phyloP scores from a whole-genome alignment of 139 green algal species.

The Chlorella sp. region DNA sequence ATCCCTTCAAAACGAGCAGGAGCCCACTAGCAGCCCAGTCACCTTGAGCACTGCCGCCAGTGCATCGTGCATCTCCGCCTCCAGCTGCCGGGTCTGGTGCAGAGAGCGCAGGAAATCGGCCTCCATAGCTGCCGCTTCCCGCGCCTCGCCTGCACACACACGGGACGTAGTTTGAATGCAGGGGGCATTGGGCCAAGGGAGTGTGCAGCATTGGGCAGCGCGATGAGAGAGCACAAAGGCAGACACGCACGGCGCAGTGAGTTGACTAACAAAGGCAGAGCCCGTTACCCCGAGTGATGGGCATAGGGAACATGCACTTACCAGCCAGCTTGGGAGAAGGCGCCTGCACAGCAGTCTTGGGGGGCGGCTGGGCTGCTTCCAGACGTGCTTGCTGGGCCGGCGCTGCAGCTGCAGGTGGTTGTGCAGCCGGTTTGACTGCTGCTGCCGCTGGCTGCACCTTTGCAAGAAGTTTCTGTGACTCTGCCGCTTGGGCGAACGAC shows the following conservation, averaged over 20 bases:
- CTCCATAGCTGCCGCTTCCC: slow-evolving; percentile 42
- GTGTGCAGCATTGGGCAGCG: not conserved
- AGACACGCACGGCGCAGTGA: not conserved
- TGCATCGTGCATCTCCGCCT: slow-evolving; percentile 27
- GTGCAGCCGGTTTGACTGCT: not conserved
- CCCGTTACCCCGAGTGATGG: not conserved
- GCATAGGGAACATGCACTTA: not conserved
- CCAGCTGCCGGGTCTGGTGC: slow-evolving; percentile 37
- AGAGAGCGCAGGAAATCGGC: slow-evolving; percentile 50
- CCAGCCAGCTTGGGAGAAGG: slow-evolving; percentile 5
- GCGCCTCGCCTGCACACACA: slow-evolving; percentile 32
- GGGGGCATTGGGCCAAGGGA: not conserved
- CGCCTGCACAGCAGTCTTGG: slow-evolving; percentile 11
- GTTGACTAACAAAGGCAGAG: not conserved
- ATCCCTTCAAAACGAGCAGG: no score
- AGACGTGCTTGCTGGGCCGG: not conserved
- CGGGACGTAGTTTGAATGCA: not conserved
- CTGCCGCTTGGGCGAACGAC: slow-evolving; percentile 10
- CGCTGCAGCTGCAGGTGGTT: not conserved
- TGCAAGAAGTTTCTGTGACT: slow-evolving; percentile 18
- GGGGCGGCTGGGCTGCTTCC: not conserved
- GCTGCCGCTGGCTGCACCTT: slow-evolving; percentile 25
- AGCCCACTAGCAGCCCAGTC: no score
- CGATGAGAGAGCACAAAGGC: no score
- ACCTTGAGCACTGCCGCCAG: slow-evolving; percentile 35